Evolutionary conservation across 2,329 filamentous ascomycete genomes (phyloP), one percentile per base, ranked within the genome.

Genomic region (Volutella citrinella): DNA sequence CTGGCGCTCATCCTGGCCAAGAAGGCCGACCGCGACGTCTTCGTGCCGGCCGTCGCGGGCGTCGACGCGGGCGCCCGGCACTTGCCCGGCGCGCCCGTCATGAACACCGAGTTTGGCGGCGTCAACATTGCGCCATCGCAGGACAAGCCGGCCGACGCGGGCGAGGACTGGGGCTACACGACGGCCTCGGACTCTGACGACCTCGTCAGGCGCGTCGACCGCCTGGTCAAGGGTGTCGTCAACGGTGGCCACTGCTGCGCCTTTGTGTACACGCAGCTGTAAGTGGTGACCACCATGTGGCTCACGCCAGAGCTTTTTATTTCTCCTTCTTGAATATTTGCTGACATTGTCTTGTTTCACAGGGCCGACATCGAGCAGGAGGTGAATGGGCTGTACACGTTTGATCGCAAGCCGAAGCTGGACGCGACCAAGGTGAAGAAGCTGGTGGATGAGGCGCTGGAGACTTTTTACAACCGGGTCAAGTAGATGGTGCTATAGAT

Each of bases 101-200:
- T 84, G 42, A 82, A 78, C 55, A 79, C 76, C 3, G 81, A 85
- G 49, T 84, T 83, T 42, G 80, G 80, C 4, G 81, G 81, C 5
- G 76, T 84, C 25, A 84, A 83, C 48, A 82, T 84, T 47, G 73
- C 76, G 0, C 66, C 70, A 0, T 57, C 65, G 1, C 58, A 59
- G 16, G 43, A 46, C 2, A 39, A 44, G 15, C 48, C 36, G 4
- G 51, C 55, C 2, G 62, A 59, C 0, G 61, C 68, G 1, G 69
- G 68, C 9, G 62, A 70, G 6, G 74, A 80, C 36, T 84, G 81
- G 81, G 81, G 80, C 0, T 84, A 84, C 49, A 84, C 79, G 2
- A 84, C 80, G 0, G 81, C 80, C 0, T 69, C 57, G 0, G 74
- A 83, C 48, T 59, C 77, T 0, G 63, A 72, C 12, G 81, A 84